Conservation (phyloP, 345 rosid genomes). For the Hypericum androsaemum region DNA sequence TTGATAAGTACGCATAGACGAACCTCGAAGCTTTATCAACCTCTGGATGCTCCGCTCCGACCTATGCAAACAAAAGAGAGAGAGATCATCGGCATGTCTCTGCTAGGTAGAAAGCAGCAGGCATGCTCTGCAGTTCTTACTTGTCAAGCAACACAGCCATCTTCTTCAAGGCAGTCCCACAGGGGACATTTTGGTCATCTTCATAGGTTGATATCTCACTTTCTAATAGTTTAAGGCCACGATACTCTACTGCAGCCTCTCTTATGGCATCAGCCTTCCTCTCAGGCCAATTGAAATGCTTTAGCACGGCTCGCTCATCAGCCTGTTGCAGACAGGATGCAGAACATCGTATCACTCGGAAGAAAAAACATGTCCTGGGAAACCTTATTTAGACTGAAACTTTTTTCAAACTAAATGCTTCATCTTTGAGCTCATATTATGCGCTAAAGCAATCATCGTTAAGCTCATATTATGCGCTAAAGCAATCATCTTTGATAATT, state of each 20-base stretch:
- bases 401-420: too few relatives aligned
- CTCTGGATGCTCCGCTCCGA: conserved; percentile 62
- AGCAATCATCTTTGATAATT: too few relatives aligned
- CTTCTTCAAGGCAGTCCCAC: conserved; percentile 64
- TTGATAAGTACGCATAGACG: conserved; percentile 47
- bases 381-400: too few relatives aligned
- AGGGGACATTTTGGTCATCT: conserved; percentile 45
- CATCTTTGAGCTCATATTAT: too few relatives aligned
- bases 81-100: neutral
- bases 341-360: neutral
- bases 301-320: conserved; percentile 81
- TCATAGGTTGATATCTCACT: conserved; percentile 46
- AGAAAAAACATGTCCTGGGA: too few relatives aligned
- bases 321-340: conserved; percentile 32
- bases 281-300: conserved; percentile 97
- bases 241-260: conserved; percentile 85
- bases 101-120: conserved; percentile 8
- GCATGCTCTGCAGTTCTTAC: conserved; percentile 25
- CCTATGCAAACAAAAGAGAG: conserved; percentile 19
- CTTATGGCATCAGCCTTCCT: conserved; percentile 77
- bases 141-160: conserved; percentile 68
- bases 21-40: conserved; percentile 45
- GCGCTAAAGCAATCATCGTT: too few relatives aligned
- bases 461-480: too few relatives aligned
- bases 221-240: conserved; percentile 58